Evolutionary conservation across 257 asterid genomes (phyloP), one percentile per base, ranked within the genome.

Genomic region (Solanum arcanum): DNA sequence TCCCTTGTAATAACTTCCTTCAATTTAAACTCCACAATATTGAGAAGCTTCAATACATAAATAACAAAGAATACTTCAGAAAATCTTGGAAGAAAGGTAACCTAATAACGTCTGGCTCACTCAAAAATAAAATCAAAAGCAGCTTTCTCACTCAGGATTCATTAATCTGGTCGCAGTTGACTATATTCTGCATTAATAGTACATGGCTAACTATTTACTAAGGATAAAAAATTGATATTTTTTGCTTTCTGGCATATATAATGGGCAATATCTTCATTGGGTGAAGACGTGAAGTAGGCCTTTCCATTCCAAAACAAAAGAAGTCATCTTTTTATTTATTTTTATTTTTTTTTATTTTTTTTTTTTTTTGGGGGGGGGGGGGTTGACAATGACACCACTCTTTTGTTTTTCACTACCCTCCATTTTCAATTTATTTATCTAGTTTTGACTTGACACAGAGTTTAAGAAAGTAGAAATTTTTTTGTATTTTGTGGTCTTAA

Each of bases 11-110:
- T 96, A 77, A 70, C 91, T 89, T 96, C 99, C 87, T 94, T 96
- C 91, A 95, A 86, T 90, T 95, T 96, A 94, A 89, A 92, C 93
- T 95, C 99, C 88, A 93, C 98, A 44, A 96, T 93, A 88, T 95
- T 96, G 59, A 96, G 98, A 91, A 96, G 99, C 99, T 96, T 84
- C 82, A 6, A 46, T 72, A 86, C 89, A 90, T 86, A 47, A 91
- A 47, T 41, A 25, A 39, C 70, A 18, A 42, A 62, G 59, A 81
- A 85, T 70, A 74, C 90, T 91, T 87, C 87, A 91, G 73, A 87
- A 70, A 88, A 27, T n/a, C 70, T 74, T 41, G 69, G 76, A 56
- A 56, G n/a, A 56, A 56, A 56, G 64, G 11, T 56, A 56, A 1
- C 64, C 64, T 56, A 18, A 18, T 56, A 56, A 56, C 64, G n/a